A percentile compares a stretch with the other conserved stretches of the same genome.
Conservation (phyloP, 106 monocot species). For the Narthecium ossifragum region DNA sequence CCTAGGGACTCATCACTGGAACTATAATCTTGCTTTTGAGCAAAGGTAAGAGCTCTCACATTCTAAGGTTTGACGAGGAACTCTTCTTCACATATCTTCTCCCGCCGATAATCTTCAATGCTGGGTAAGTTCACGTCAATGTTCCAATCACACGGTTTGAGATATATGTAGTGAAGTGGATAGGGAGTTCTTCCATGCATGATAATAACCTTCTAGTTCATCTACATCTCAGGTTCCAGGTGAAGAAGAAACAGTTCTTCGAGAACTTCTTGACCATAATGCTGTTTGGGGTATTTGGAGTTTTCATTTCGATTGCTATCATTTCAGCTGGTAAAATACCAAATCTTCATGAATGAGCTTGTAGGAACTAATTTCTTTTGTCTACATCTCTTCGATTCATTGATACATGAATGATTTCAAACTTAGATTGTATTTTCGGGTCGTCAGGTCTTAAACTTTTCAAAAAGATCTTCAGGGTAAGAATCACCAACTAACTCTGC, state of each 20-base stretch:
- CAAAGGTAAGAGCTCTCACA: slow-evolving; percentile 72
- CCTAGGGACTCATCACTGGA: slow-evolving; percentile 52
- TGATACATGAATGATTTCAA: not conserved
- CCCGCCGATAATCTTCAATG: slow-evolving; percentile 88
- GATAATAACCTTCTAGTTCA: not conserved
- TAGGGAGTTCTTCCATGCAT: no score
- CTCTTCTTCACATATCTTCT: slow-evolving; percentile 74
- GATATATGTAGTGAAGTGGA: no score
- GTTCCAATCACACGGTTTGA: no score
- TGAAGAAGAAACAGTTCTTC: slow-evolving; percentile 87
- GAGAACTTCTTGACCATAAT: slow-evolving; percentile 76
- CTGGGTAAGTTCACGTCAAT: slow-evolving; percentile 54
- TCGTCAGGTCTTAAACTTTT: no score
- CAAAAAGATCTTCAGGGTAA: no score
- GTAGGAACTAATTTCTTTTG: not conserved
- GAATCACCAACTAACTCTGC: no score
- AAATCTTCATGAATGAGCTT: not conserved
- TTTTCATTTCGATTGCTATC: slow-evolving; percentile 65
- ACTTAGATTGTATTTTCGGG: no score
- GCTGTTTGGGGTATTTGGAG: slow-evolving; percentile 70
- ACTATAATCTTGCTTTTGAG: slow-evolving; percentile 53
- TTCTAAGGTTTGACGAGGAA: slow-evolving; percentile 69
- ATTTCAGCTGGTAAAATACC: slow-evolving; percentile 71
- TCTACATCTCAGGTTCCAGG: slow-evolving; percentile 82
- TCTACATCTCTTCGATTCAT: not conserved